Base-by-base conservation (phyloP, 2,329 filamentous ascomycete species). In the Furcasterigmium furcatum region DNA sequence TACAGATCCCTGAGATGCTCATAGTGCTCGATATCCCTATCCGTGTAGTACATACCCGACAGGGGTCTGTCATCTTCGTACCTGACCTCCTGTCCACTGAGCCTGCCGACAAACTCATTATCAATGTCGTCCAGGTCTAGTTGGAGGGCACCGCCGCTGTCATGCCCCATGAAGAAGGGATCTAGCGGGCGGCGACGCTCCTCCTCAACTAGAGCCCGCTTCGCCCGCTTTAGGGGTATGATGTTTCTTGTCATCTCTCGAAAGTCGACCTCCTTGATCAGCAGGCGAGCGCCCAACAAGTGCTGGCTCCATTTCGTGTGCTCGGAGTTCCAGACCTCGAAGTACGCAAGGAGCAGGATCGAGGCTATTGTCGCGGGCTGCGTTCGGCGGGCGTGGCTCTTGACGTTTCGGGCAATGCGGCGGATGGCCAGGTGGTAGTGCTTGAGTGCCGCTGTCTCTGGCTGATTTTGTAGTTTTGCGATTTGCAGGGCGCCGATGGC, bases 291-390 rank as follows among this genome's bases (percentile, higher is more conserved):
- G 12, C 94, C 94, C 40, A 88, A 82, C 30, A 97, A 73, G 66
- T 97, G 94, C 50, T 88, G 92, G 58, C 88, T 94, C 94, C 94
- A 99, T 63, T 96, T 96, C 45, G 87, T 84, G 57, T 97, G 92
- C 54, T 99, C 92, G 19, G 91, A 92, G 29, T 87, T 87, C 84
- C 92, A 94, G 16, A 96, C 88, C 63, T 97, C 94, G 58, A 95
- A 97, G 62, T 91, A 97, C 0, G 85, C 89, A 8, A 99, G 76
- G 8, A 97, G 71, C 29, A 96, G 72, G 0, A 89, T 91, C 3
- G 91, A 91, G 8, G 91, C 92, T n/a, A 97, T 71, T 0, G 91
- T 96, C 2, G 88, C 83, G 9, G 89, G 80, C 46, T 90, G 83
- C 9, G 84, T 82, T 44, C 91, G 82, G 55, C 84, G 82, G 38